Conservation (phyloP, 768 basidiomycete species). For the Psilocybe sp. region DNA sequence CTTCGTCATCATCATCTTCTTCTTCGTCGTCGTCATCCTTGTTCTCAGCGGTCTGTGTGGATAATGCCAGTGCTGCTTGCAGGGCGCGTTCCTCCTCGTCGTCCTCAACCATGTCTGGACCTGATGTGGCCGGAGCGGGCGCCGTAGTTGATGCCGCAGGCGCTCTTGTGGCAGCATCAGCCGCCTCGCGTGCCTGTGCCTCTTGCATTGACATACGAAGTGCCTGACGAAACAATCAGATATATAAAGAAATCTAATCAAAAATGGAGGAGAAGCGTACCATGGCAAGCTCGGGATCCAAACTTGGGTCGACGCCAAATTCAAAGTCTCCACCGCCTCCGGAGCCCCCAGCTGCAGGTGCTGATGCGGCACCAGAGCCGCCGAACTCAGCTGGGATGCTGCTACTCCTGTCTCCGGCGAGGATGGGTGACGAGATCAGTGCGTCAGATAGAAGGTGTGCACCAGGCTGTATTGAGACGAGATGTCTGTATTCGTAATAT, state of each 20-base stretch:
- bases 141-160: slow-evolving; percentile 26
- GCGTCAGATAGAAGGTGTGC: slow-evolving; percentile 80
- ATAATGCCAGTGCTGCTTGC: slow-evolving; percentile 74
- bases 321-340: slow-evolving; percentile 58
- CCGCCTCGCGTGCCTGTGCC: slow-evolving; percentile 74
- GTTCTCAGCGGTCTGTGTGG: slow-evolving; percentile 48
- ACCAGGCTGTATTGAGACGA: slow-evolving; percentile 77
- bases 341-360: slow-evolving; percentile 40
- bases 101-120: slow-evolving; percentile 43
- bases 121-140: slow-evolving; percentile 18
- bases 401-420: slow-evolving; percentile 70
- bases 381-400: slow-evolving; percentile 67
- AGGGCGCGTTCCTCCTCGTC: slow-evolving; percentile 80
- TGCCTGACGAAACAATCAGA: slow-evolving; percentile 60
- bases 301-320: slow-evolving; percentile 90
- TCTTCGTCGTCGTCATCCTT: slow-evolving; percentile 81
- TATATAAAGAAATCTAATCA: no score
- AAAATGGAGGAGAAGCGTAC: slow-evolving; percentile 37
- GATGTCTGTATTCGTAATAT: slow-evolving; percentile 52
- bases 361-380: slow-evolving; percentile 40
- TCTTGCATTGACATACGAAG: slow-evolving; percentile 98
- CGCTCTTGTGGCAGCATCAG: slow-evolving; percentile 39
- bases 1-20: slow-evolving; percentile 66
- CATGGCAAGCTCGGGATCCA: slow-evolving; percentile 97
- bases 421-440: slow-evolving; percentile 76